A percentile compares a stretch with the other conserved stretches of the same genome.
These are phyloP conservation scores for Lecanosticta acicola DNA, from an alignment of 2,329 filamentous ascomycete genomes.

Conservation along the genomic window DNA sequence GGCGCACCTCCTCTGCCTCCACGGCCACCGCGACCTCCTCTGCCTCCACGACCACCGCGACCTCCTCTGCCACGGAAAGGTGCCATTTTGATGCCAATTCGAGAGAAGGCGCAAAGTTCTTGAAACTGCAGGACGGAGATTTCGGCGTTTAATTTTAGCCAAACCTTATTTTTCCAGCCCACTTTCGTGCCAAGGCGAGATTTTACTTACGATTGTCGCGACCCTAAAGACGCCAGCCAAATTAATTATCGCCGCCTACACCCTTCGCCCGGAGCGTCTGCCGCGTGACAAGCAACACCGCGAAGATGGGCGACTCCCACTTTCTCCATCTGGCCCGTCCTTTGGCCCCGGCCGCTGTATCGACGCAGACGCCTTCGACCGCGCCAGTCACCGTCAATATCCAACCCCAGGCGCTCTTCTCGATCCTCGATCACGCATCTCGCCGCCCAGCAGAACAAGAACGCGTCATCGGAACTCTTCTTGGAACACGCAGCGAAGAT, in stretches of 20 bases:
- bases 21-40: conserved; percentile 20
- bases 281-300: background rate
- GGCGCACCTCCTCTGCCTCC: conserved; percentile 23
- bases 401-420: conserved; percentile 78
- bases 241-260: background rate
- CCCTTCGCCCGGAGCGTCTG: conserved; percentile 15
- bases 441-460: conserved; percentile 88
- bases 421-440: conserved; percentile 79
- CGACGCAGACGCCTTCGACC: conserved; percentile 70
- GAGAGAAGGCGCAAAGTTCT: background rate
- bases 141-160: background rate
- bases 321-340: conserved; percentile 95
- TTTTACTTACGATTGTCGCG: background rate
- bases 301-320: conserved; percentile 52
- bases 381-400: conserved; percentile 90
- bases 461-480: conserved; percentile 91
- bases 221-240: background rate
- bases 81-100: conserved; percentile 20
- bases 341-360: conserved; percentile 72
- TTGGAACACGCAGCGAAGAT: conserved; percentile 91
- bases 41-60: conserved; percentile 25
- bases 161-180: background rate
- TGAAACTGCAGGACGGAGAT: background rate
- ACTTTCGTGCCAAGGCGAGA: background rate
- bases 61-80: conserved; percentile 27